These are phyloP conservation scores for Neurospora sp. DNA, from an alignment of 495 filamentous ascomycete genomes.

Conservation along the genomic window DNA sequence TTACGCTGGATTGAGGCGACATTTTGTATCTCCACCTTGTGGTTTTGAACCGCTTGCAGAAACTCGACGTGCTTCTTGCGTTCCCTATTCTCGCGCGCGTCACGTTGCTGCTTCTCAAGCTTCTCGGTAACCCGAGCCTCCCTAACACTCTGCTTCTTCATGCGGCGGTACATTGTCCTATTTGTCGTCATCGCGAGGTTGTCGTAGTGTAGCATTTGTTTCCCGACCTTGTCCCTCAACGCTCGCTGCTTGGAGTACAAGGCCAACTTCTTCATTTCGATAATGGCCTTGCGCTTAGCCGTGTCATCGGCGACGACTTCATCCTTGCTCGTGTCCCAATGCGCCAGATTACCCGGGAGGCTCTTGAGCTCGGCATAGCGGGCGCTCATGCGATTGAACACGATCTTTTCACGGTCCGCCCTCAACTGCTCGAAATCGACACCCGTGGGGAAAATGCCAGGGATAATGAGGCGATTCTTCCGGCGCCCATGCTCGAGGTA, in stretches of 20 bases:
- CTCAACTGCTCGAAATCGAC: constrained; percentile 72
- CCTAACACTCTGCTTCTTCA: constrained; percentile 93
- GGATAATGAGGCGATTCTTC: constrained; percentile 63
- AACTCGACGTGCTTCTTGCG: constrained; percentile 94
- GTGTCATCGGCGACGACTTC: constrained; percentile 64
- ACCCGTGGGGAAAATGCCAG: constrained; percentile 81
- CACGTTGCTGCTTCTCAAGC: constrained; percentile 94
- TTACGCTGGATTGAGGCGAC: constrained; percentile 28
- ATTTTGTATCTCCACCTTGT: constrained; percentile 39
- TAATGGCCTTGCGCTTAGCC: constrained; percentile 77
- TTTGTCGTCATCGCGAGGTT: constrained; percentile 95
- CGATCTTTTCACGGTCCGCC: constrained; percentile 73
- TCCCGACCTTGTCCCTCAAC: constrained; percentile 73
- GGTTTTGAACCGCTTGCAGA: constrained; percentile 55
- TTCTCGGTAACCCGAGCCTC: constrained; percentile 97
- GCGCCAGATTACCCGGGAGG: constrained; percentile 68
- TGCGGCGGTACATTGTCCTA: constrained; percentile 73
- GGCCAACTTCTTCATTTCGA: constrained; percentile 82
- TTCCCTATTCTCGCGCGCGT: constrained; percentile 85
- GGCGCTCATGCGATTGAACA: constrained; percentile 80
- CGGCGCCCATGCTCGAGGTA: constrained; percentile 70
- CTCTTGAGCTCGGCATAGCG: constrained; percentile 74
- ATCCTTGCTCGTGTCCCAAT: constrained; percentile 72
- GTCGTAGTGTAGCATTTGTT: constrained; percentile 84
- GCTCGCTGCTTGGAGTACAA: constrained; percentile 76